Evolutionary conservation across 495 filamentous ascomycete genomes (phyloP), one percentile per base, ranked within the genome.

Genomic region (Rostrohypoxylon terebratum): DNA sequence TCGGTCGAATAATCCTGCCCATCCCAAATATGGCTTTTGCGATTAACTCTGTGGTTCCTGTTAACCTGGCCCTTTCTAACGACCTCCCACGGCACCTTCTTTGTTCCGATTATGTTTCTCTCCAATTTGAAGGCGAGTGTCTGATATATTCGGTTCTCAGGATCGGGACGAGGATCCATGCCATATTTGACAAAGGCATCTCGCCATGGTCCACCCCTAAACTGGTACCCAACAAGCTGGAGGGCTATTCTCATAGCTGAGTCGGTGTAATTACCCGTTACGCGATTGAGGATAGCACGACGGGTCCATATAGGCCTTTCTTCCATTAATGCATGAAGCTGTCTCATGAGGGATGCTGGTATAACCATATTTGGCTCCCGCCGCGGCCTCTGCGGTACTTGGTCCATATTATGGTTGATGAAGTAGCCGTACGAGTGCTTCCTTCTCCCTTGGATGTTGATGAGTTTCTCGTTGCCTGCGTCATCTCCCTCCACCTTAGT

Each of bases 201-300:
- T 54, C 93, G 87, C 91, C 93, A 99, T 0, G 96, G 96, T 0
- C 96, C 96, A 5, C 90, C 91, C 53, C 88, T 89, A 85, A 97
- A 97, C 81, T 92, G 90, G 81, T 97, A 99, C 7, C 90, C 94
- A 1, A 92, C 88, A 71, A 96, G 93, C 65, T 90, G 90, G 34
- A 91, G 79, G 51, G 90, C 88, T 66, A 88, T 80, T 75, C 90
- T 88, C 23, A 94, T 82, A 10, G 86, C 75, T 4, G 76, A 74
- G 28, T 78, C 74, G 3, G 76, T 68, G 47, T 83, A 82, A 51
- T 80, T 81, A 31, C 85, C 83, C 6, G 83, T 84, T 44, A 92
- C 82, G 18, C 84, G 79, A 79, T 96, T 97, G 74, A 88, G 86
- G 59, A 97, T 83, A 2, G 88, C 90, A 57, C 94, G 89, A 0